Evolutionary conservation across 306 rosid genomes (phyloP), one percentile per base, ranked within the genome.

Genomic region (Purshia tridentata): DNA sequence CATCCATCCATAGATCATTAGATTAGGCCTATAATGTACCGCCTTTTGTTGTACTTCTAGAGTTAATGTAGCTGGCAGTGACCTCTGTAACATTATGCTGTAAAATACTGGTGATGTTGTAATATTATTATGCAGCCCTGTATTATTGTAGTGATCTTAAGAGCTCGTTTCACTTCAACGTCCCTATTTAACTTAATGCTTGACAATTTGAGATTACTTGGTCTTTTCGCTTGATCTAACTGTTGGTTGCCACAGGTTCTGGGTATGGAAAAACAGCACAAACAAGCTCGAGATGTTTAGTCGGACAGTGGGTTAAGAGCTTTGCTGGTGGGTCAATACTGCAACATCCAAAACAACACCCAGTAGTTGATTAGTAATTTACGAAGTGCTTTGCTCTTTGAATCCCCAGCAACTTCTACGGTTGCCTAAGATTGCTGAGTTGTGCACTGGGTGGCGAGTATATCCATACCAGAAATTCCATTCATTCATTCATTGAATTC

Each of bases 1-100:
- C 74, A 77, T 71, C 82, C 69, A 58, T 80, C 77, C 23, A 80
- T 87, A 85, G 84, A 78, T 59, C 81, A 59, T 54, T 84, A 84
- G 96, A 73, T 69, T 87, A 89, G 97, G 79, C 78, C 47, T 92
- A 76, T 80, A 68, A 70, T 86, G 88, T 80, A 84, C 78, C 87
- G 67, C 77, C 85, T 61, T 62, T 81, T 73, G 69, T 72, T 77
- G 88, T 85, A 65, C 79, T 29, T 29, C 35, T 75, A 84, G 77
- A 80, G 80, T 79, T 78, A 80, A 40, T 81, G 78, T 85, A 86
- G 87, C 83, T 75, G 54, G 76, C 80, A 78, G 86, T 71, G 76
- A 80, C 64, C 78, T 47, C 72, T 79, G 88, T 87, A 79, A 71
- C 81, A 67, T 73, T 78, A 12, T 86, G 82, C 61, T 86, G 89